These are phyloP conservation scores for Epicoccum sorghinum DNA, from an alignment of 2,329 filamentous ascomycete species.

Conservation along the genomic window DNA sequence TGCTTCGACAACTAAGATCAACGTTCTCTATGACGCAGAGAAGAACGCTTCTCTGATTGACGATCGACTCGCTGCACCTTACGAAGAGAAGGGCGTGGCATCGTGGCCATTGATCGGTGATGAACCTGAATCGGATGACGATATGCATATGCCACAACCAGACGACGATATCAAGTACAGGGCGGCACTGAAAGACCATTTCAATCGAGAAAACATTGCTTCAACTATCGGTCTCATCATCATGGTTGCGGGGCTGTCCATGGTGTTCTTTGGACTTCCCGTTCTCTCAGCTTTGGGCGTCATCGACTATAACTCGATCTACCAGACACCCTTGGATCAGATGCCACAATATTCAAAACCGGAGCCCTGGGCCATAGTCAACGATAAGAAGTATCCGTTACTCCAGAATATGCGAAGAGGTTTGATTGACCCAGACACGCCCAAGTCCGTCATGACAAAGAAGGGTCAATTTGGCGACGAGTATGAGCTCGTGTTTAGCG, in stretches of 20 bases:
- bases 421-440: slow-evolving; percentile 61
- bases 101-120: slow-evolving; percentile 56
- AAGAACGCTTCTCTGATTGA: slow-evolving; percentile 51
- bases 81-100: slow-evolving; percentile 50
- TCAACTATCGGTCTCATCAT: slow-evolving; percentile 53
- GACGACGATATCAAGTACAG: slow-evolving; percentile 56
- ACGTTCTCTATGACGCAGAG: slow-evolving; percentile 30
- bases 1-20: slow-evolving; percentile 35
- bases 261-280: slow-evolving; percentile 59
- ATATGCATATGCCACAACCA: slow-evolving; percentile 59
- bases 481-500: slow-evolving; percentile 60
- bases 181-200: slow-evolving; percentile 53
- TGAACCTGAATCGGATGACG: slow-evolving; percentile 60
- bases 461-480: slow-evolving; percentile 54
- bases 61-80: slow-evolving; percentile 55
- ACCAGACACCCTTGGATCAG: slow-evolving; percentile 49
- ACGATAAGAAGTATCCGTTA: slow-evolving; percentile 55
- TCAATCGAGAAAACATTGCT: slow-evolving; percentile 51
- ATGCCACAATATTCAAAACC: slow-evolving; percentile 42
- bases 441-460: slow-evolving; percentile 52
- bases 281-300: slow-evolving; percentile 55
- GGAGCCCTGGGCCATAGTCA: slow-evolving; percentile 55
- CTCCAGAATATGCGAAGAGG: slow-evolving; percentile 55
- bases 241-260: slow-evolving; percentile 55
- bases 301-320: slow-evolving; percentile 47